A percentile compares a stretch with the other conserved stretches of the same genome.
These are phyloP conservation scores for Celoporthe dispersa DNA, from an alignment of 2,329 filamentous ascomycete genomes.

Conservation along the genomic window DNA sequence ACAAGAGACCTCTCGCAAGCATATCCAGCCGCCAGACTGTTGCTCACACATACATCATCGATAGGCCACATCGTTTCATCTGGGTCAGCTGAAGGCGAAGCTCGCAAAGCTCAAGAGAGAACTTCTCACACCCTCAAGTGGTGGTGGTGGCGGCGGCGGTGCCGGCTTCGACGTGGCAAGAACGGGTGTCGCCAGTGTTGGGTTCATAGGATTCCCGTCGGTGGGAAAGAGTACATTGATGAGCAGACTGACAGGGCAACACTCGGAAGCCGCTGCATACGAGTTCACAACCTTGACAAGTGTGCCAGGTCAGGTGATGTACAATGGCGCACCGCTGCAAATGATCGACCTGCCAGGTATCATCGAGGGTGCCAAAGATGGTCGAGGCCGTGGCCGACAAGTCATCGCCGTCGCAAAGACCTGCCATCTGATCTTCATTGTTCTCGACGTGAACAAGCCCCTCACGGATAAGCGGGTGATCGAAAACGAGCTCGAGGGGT, in stretches of 20 bases:
- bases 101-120: slow-evolving; percentile 97
- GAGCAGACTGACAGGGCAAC: slow-evolving; percentile 91
- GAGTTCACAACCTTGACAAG: slow-evolving; percentile 99
- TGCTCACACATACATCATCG: not conserved
- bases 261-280: slow-evolving; percentile 96
- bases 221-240: slow-evolving; percentile 98
- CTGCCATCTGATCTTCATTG: slow-evolving; percentile 98
- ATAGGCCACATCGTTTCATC: slow-evolving; percentile 81
- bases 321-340: slow-evolving; percentile 95
- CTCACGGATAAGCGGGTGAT: slow-evolving; percentile 96
- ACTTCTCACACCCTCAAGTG: slow-evolving; percentile 79
- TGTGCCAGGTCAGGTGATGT: slow-evolving; percentile 92
- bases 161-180: slow-evolving; percentile 96
- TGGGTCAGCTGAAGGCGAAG: slow-evolving; percentile 97
- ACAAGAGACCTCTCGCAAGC: not conserved
- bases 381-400: slow-evolving; percentile 94
- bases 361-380: slow-evolving; percentile 97
- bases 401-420: slow-evolving; percentile 99
- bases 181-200: slow-evolving; percentile 95
- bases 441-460: slow-evolving; percentile 97
- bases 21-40: not conserved
- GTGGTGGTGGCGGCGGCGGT: slow-evolving; percentile 83
- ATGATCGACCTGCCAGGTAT: slow-evolving; percentile 99
- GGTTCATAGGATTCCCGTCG: slow-evolving; percentile 97
- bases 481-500: slow-evolving; percentile 92